These are phyloP conservation scores for Alternaria sp. DNA, from an alignment of 2,329 filamentous ascomycete species.

Conservation along the genomic window DNA sequence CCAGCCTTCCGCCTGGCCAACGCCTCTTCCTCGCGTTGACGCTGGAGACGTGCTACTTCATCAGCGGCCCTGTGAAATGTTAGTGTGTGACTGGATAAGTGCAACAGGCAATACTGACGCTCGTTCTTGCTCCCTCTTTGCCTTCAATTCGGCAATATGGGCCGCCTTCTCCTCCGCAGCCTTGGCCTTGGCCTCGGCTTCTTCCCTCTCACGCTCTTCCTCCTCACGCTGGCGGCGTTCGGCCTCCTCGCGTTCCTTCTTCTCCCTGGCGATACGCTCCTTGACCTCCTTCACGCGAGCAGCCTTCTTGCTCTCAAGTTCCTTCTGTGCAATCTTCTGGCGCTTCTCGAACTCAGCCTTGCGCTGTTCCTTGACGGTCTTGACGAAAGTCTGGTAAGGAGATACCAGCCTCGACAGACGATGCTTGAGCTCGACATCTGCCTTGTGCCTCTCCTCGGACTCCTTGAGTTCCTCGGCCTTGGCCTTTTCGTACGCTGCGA, in stretches of 20 bases:
- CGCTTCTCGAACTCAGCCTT: constrained; percentile 96
- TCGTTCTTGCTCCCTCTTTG: constrained; percentile 66
- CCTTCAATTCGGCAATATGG: constrained; percentile 75
- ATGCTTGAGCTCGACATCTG: constrained; percentile 92
- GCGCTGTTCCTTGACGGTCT: constrained; percentile 82
- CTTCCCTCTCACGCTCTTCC: constrained; percentile 79
- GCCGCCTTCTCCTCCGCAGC: constrained; percentile 82
- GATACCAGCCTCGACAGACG: constrained; percentile 84
- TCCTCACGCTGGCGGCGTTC: constrained; percentile 82
- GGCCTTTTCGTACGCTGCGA: constrained; percentile 79
- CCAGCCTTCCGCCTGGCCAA: constrained; percentile 70
- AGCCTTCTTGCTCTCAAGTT: constrained; percentile 90
- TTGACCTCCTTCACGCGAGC: constrained; percentile 87
- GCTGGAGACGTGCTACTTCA: constrained; percentile 71
- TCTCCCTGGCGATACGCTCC: constrained; percentile 83
- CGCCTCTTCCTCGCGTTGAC: constrained; percentile 86
- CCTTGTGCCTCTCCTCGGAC: constrained; percentile 86
- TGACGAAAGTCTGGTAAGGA: constrained; percentile 84
- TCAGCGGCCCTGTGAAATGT: constrained; percentile 64
- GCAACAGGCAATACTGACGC: constrained; percentile 55
- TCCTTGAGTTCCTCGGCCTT: constrained; percentile 82
- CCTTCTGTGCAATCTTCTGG: constrained; percentile 87
- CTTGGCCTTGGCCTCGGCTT: constrained; percentile 84
- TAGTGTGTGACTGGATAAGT: constrained; percentile 37
- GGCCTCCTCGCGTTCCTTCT: constrained; percentile 82